Conservation (phyloP, 768 basidiomycete genomes). For the Trametes elegans region DNA sequence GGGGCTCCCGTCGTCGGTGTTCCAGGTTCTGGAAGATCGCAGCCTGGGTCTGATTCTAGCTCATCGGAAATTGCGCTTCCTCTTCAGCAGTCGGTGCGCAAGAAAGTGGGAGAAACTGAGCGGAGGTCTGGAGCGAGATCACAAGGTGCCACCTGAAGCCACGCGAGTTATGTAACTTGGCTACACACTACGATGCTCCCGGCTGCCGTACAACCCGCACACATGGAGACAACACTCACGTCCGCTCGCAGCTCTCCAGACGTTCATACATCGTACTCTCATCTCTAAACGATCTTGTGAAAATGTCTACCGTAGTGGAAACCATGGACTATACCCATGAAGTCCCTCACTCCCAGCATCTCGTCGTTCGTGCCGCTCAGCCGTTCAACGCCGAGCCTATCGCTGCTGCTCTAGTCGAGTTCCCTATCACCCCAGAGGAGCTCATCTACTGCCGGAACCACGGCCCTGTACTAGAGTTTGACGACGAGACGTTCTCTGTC, state of each 20-base stretch:
- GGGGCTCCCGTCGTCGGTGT: neutral
- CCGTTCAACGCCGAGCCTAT: conserved; percentile 75
- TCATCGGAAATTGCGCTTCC: neutral
- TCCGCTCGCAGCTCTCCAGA: neutral
- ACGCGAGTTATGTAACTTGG: conserved; percentile 16
- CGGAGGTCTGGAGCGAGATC: neutral
- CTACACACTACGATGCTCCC: conserved; percentile 2
- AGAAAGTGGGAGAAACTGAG: neutral
- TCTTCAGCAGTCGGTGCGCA: neutral
- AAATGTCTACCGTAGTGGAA: neutral
- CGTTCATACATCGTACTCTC: neutral
- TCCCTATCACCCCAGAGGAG: conserved; percentile 57
- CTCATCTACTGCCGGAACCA: conserved; percentile 76
- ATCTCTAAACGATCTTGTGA: neutral
- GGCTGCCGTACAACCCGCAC: conserved; percentile 6
- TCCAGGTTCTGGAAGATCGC: neutral
- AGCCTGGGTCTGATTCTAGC: neutral
- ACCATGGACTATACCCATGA: conserved; percentile 32
- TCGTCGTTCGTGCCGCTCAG: conserved; percentile 42
- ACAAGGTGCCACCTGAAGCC: conserved; percentile 12
- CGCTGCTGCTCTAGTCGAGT: conserved; percentile 53
- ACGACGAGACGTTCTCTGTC: conserved; percentile 33
- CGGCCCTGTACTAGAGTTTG: conserved; percentile 53
- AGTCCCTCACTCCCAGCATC: conserved; percentile 46
- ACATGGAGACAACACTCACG: neutral